Evolutionary conservation across 2,329 filamentous ascomycete species (phyloP), one percentile per base, ranked within the genome.

Genomic region (Biscogniauxia mediterranea): DNA sequence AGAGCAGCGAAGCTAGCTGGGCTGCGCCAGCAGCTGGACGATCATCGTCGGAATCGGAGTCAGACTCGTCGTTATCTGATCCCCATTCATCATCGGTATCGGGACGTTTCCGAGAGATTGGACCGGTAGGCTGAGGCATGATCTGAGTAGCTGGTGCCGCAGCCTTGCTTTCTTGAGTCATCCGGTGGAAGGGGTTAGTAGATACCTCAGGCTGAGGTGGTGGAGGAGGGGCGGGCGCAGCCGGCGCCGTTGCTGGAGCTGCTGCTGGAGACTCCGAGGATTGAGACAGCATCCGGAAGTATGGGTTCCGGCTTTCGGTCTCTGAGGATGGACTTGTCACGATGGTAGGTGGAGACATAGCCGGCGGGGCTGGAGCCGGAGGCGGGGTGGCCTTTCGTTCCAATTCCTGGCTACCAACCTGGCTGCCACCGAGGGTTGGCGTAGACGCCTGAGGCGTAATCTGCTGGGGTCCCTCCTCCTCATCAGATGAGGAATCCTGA

Each of bases 121-220:
- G 77, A 17, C 75, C 78, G n/a, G 83, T 80, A 7, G 85, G 80
- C 61, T 78, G 79, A 67, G 77, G 74, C 54, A 73, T 75, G 62
- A 76, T 70, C 9, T 75, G 68, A 7, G 75, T 69, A 15, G 75
- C 74, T 25, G 80, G 58, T 28, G 76, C 76, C 28, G 78, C 73
- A 59, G 80, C 75, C 72, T 82, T 82, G 61, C 78, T 78, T 65
- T 91, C 84, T 68, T 90, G 86, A 5, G 90, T 87, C 73, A 96
- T 86, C 60, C 93, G 90, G 75, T 96, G 91, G 87, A 98, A 99
- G 4, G 95, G 95, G 73, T 99, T 99, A 9, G 92, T 98, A n/a
- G 91, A 93, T 23, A 85, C 83, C 54, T 88, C 83, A 38, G 84
- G 77, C 67, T 70, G 80, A 23, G 68, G 72, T 54, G 74, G 73